Percentiles rank a stretch among this genome's conserved stretches.
Conservation (phyloP, 371 early-diverging fungal genomes). For the Mucor racemosus region DNA sequence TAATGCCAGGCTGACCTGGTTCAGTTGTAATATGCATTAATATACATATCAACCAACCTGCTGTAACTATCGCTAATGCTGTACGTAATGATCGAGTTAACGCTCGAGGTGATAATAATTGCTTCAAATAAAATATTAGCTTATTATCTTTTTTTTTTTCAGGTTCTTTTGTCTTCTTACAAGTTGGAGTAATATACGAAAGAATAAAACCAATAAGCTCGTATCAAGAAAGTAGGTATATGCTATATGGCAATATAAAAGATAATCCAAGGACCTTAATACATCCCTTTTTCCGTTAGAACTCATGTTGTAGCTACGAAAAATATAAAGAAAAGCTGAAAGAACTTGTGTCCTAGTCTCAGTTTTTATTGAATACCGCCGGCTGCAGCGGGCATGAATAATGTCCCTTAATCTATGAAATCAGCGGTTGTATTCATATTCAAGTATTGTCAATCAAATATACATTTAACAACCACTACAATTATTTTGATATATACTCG, state of each 20-base stretch:
- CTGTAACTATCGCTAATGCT: slow-evolving; percentile 36
- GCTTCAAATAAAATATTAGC: slow-evolving; percentile 10
- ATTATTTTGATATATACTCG: too few species aligned
- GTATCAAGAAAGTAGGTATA: slow-evolving; percentile 51
- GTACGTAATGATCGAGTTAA: slow-evolving; percentile 39
- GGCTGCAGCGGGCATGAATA: too few species aligned
- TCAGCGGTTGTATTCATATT: too few species aligned
- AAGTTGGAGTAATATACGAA: slow-evolving; percentile 44
- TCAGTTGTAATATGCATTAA: slow-evolving; percentile 41
- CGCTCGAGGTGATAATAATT: slow-evolving; percentile 41
- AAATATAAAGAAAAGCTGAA: slow-evolving; percentile 26
- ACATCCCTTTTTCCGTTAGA: slow-evolving; percentile 50
- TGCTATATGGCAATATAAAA: slow-evolving; percentile 47
- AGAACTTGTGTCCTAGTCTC: background rate
- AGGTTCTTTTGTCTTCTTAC: slow-evolving; percentile 18
- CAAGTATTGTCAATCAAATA: too few species aligned
- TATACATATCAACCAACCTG: slow-evolving; percentile 35
- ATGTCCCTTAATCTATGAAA: too few species aligned
- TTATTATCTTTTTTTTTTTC: background rate
- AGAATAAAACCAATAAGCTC: slow-evolving; percentile 40
- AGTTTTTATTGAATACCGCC: too few species aligned
- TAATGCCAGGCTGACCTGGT: slow-evolving; percentile 47
- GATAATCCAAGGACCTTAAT: slow-evolving; percentile 46
- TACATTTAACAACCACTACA: too few species aligned
- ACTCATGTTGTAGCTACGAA: slow-evolving; percentile 31